Percentiles rank a stretch among this genome's conserved stretches.
Conservation (phyloP, 2,329 filamentous ascomycete genomes). For the Aspergillus sp. region DNA sequence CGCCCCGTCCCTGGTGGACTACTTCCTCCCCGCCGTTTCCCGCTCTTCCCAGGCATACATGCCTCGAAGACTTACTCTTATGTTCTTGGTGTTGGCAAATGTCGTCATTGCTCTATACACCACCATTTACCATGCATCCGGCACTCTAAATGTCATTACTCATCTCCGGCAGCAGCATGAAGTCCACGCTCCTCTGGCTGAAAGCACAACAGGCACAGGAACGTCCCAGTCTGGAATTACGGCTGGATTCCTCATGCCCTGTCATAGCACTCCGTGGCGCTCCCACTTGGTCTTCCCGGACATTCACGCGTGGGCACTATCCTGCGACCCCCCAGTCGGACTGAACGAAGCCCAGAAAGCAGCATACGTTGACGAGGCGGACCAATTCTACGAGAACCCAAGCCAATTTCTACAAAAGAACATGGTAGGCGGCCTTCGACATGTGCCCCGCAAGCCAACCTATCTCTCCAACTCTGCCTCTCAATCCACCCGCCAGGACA, state of each 20-base stretch:
- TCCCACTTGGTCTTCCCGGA: constrained; percentile 73
- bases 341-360: constrained; percentile 57
- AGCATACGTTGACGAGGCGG: constrained; percentile 80
- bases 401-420: constrained; percentile 52
- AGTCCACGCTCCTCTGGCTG: constrained; percentile 46
- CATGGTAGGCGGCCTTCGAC: constrained; percentile 41
- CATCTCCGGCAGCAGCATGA: constrained; percentile 74
- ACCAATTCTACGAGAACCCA: constrained; percentile 75
- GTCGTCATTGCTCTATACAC: constrained; percentile 68
- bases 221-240: constrained; percentile 38
- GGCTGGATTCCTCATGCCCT: constrained; percentile 84
- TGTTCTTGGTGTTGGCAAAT: constrained; percentile 61
- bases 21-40: constrained; percentile 53
- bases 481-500: constrained; percentile 2
- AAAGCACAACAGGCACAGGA: constrained; percentile 11
- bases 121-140: constrained; percentile 72
- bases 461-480: constrained; percentile 13
- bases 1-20: constrained; percentile 60
- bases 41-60: constrained; percentile 27
- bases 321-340: constrained; percentile 82
- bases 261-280: constrained; percentile 93
- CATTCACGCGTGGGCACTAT: constrained; percentile 76
- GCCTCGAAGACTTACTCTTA: constrained; percentile 51
- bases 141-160: constrained; percentile 67
- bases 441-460: constrained; percentile 28